Conservation (phyloP, 352 stramenopile genomes). For the Globisporangium cederbergense region DNA sequence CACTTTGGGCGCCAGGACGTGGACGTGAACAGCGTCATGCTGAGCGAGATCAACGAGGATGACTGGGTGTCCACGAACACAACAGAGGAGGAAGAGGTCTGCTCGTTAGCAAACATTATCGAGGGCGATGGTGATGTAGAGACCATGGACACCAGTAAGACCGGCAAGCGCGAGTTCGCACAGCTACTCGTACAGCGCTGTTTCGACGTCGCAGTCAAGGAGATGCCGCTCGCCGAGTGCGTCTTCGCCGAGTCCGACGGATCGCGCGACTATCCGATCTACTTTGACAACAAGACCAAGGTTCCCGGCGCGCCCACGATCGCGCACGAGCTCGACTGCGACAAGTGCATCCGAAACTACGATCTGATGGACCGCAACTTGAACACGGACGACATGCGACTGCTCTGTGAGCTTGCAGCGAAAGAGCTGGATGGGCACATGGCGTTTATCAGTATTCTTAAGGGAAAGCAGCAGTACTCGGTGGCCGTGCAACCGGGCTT, state of each 20-base stretch:
- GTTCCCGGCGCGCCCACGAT: conserved; percentile 16
- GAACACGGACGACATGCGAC: conserved; percentile 30
- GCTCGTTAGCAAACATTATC: background rate
- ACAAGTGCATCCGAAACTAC: conserved; percentile 28
- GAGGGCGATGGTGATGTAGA: background rate
- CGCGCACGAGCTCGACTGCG: conserved; percentile 22
- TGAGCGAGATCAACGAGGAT: conserved; percentile 35
- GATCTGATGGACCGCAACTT: conserved; percentile 21
- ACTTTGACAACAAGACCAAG: conserved; percentile 37
- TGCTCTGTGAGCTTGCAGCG: conserved; percentile 41
- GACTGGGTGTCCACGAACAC: conserved; percentile 27
- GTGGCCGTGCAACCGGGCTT: background rate
- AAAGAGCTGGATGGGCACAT: conserved; percentile 36
- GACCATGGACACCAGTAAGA: background rate
- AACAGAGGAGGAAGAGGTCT: background rate
- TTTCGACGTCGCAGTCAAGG: conserved; percentile 39
- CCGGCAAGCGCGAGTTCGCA: conserved; percentile 15
- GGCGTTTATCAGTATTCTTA: conserved; percentile 26
- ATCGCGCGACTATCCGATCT: conserved; percentile 36
- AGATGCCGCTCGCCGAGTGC: conserved; percentile 34
- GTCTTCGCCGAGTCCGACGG: conserved; percentile 40
- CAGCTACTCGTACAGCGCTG: conserved; percentile 56
- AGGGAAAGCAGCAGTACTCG: conserved; percentile 20
- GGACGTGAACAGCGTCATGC: conserved; percentile 21
- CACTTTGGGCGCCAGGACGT: conserved; percentile 25